Base-by-base conservation (phyloP, 768 basidiomycete genomes). In the Lactifluus rugatus region DNA sequence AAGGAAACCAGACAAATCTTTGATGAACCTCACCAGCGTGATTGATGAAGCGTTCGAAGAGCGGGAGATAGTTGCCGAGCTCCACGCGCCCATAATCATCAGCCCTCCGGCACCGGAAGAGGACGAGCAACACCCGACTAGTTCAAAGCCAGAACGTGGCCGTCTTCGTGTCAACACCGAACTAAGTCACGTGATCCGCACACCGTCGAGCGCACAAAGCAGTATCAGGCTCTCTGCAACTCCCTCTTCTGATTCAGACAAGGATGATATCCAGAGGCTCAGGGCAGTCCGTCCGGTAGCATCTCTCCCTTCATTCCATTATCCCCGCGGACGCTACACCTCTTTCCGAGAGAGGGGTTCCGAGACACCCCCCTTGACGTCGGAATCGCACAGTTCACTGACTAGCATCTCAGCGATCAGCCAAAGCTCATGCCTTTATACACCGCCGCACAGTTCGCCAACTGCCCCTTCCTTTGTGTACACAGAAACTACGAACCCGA, bases 371-470 rank as follows among this genome's bases (percentile, higher is more conserved):
- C 53, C 48, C 10, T 45, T 59, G 14, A 49, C 66, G 2, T 68
- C 70, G n/a, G 58, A 67, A 16, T 70, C 71, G 26, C 65, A 62
- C 52, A 71, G 65, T 57, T 69, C 71, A 8, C 36, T 68, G 37
- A 63, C 59, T 7, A 58, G 63, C 54, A 39, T 21, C 26, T 39
- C 55, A 0, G 48, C 60, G 7, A 41, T 48, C 28, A 60, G 58
- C 19, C 53, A 36, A 7, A 44, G 14, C 25, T 53, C 56, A n/a
- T 28, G 11, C 4, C 53, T 63, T 14, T 32, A 49, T 60, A 62
- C 62, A 57, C 69, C 44, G 58, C 70, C 39, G 53, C 65, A 58
- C 60, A 64, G 57, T 10, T 61, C 63, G 3, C 41, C 52, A 2
- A 13, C 23, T 1, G 17, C 28, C 4, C 13, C 26, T 36, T 36